These are phyloP conservation scores for Paraphoma sp. DNA, from an alignment of 2,329 filamentous ascomycete species.

Conservation along the genomic window DNA sequence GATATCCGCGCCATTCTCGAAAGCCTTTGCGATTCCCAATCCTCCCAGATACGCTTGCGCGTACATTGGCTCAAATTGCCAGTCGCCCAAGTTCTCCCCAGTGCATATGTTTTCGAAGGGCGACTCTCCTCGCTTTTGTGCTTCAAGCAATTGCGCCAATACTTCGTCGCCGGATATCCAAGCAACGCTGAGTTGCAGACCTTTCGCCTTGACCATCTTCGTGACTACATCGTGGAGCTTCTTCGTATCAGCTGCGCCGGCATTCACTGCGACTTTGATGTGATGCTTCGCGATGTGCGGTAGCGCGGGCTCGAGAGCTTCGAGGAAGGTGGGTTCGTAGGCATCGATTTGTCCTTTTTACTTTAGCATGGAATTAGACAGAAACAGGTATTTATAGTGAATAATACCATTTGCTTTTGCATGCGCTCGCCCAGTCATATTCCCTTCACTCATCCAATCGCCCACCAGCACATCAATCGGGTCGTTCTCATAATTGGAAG, in stretches of 20 bases:
- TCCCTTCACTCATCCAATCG: slow-evolving; percentile 42
- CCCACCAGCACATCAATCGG: slow-evolving; percentile 42
- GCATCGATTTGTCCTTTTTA: slow-evolving; percentile 43
- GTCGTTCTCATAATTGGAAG: slow-evolving; percentile 34
- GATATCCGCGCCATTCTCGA: slow-evolving; percentile 52
- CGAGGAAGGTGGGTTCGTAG: slow-evolving; percentile 61
- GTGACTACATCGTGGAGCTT: slow-evolving; percentile 33
- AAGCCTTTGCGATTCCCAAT: slow-evolving; percentile 51
- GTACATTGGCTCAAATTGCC: slow-evolving; percentile 44
- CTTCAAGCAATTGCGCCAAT: slow-evolving; percentile 40
- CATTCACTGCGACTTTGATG: slow-evolving; percentile 45
- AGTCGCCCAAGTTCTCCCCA: slow-evolving; percentile 45
- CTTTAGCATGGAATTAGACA: not conserved
- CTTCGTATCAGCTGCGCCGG: slow-evolving; percentile 40
- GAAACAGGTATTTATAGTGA: not conserved
- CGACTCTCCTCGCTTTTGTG: slow-evolving; percentile 45
- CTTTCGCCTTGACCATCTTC: slow-evolving; percentile 28
- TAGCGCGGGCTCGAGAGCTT: slow-evolving; percentile 54
- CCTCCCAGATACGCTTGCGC: slow-evolving; percentile 53
- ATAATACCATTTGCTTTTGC: slow-evolving; percentile 26
- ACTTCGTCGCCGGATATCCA: slow-evolving; percentile 55
- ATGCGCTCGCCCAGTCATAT: slow-evolving; percentile 37
- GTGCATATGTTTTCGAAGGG: slow-evolving; percentile 48
- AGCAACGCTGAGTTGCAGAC: slow-evolving; percentile 39
- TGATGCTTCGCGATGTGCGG: slow-evolving; percentile 38